Base-by-base conservation (phyloP, 352 stramenopile species). In the Globisporangium nagaii region DNA sequence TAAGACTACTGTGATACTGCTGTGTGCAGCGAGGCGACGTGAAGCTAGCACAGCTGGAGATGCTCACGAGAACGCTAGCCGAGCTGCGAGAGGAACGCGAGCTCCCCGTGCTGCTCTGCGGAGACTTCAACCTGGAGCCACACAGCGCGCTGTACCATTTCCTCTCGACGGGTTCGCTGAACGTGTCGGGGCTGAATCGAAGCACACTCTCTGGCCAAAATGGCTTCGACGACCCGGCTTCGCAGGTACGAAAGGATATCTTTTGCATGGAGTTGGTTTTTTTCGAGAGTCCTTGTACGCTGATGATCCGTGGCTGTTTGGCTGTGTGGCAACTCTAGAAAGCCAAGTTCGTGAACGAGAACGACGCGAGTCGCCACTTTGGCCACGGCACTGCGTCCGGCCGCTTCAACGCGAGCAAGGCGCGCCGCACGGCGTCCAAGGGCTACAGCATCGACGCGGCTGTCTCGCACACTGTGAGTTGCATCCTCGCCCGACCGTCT, bases 61-160 rank as follows among this genome's bases (percentile, higher is more conserved):
- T 66, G 57, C 62, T 89, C 24, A 60, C 84, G 10, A 58, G 55
- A 2, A 69, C 58, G 20, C 46, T 89, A 11, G 49, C 47, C 10
- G 63, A 53, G 47, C 43, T 81, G 10, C 52, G 65, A 4, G 34
- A 57, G 5, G 39, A 67, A 12, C 46, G 55, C 27, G 25, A 46
- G 37, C 28, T 22, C 3, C 46, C 75, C 0, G 57, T 85, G 12
- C 31, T 89, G 28, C 61, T 89, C 17, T 84, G 72, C 37, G 79
- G 79, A 0, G 79, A 89, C 41, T 89, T 89, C 52, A 89, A 89
- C 56, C 43, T 89, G 37, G 61, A 70, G 42, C 79, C 79, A 1
- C 72, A 81, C 55, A 86, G 79, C 24, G 65, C 79, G 43, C 61
- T 89, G 22, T 89, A 89, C 43, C 71, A 84, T 49, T 84, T 75